Conservation (phyloP, 768 basidiomycete species). For the Coprinopsis cinerea region DNA sequence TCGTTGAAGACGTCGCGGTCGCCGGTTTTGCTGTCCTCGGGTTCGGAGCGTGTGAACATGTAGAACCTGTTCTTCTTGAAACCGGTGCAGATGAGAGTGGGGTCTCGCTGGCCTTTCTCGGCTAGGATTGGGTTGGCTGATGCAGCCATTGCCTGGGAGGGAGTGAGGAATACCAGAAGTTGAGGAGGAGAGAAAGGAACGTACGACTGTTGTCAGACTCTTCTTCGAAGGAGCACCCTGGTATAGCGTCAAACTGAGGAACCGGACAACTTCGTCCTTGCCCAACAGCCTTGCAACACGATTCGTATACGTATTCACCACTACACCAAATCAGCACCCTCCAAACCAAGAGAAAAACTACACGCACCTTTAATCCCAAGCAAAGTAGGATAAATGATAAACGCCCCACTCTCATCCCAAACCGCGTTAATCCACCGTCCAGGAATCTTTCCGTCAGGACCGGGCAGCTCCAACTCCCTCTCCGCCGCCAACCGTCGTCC, state of each 20-base stretch:
- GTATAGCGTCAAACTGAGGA: constrained; percentile 83
- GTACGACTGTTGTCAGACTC: constrained; percentile 70
- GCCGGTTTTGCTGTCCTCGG: constrained; percentile 84
- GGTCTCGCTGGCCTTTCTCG: constrained; percentile 78
- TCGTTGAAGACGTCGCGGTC: constrained; percentile 99
- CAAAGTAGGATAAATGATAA: constrained; percentile 88
- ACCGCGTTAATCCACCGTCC: constrained; percentile 83
- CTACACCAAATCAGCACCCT: constrained; percentile 31
- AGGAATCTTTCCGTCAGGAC: constrained; percentile 63
- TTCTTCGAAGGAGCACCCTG: constrained; percentile 92
- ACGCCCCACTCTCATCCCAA: constrained; percentile 98
- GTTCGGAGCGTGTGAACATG: constrained; percentile 85
- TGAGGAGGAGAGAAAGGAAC: constrained; percentile 19
- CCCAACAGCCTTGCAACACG: constrained; percentile 84
- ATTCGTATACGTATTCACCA: constrained; percentile 93
- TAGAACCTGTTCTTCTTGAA: constrained; percentile 93
- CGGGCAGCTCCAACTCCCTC: constrained; percentile 81
- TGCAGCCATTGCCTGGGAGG: constrained; percentile 78
- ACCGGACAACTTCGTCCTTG: constrained; percentile 90
- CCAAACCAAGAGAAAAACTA: background rate
- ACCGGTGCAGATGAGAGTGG: constrained; percentile 88
- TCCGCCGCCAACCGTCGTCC: constrained; percentile 93
- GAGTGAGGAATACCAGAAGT: constrained; percentile 7
- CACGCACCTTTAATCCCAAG: constrained; percentile 87
- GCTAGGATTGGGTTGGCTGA: constrained; percentile 93